These are phyloP conservation scores for Acephala macrosclerotiorum DNA, from an alignment of 2,329 filamentous ascomycete species.

Conservation along the genomic window DNA sequence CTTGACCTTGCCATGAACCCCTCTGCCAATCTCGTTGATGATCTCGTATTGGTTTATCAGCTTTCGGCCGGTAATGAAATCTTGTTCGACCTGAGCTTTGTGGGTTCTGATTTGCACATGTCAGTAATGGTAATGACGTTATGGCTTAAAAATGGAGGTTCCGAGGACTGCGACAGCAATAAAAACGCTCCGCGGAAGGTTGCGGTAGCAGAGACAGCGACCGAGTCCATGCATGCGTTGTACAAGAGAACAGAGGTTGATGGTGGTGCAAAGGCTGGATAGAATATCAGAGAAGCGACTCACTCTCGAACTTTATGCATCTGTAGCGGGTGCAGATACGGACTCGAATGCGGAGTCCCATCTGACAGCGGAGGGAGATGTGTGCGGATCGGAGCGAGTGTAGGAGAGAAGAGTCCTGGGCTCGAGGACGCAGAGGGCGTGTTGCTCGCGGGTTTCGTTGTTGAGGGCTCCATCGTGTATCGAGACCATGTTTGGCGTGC, in stretches of 20 bases:
- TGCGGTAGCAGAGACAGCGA: not conserved
- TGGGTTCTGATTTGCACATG: conserved; percentile 68
- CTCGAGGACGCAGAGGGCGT: conserved; percentile 67
- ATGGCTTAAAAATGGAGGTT: conserved; percentile 1
- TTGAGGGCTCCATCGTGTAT: conserved; percentile 31
- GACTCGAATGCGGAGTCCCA: conserved; percentile 59
- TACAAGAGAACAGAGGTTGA: not conserved
- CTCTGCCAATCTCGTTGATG: conserved; percentile 93
- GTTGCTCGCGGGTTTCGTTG: conserved; percentile 54
- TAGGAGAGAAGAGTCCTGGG: conserved; percentile 66
- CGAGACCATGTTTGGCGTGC: conserved; percentile 32
- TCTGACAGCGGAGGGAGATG: conserved; percentile 55
- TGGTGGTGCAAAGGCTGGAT: conserved; percentile 13
- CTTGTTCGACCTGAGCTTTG: conserved; percentile 88
- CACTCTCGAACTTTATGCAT: conserved; percentile 79
- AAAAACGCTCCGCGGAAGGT: not conserved
- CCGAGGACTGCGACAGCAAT: not conserved
- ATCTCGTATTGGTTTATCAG: conserved; percentile 98
- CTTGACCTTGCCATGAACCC: conserved; percentile 98
- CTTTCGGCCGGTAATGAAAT: conserved; percentile 89
- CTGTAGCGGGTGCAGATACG: conserved; percentile 75
- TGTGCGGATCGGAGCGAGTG: conserved; percentile 42
- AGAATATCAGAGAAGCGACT: conserved; percentile 47
- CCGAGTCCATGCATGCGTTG: not conserved
- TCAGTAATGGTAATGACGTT: conserved; percentile 26